Conservation (phyloP, 75 land plant species). For the Pinus tabuliformis region DNA sequence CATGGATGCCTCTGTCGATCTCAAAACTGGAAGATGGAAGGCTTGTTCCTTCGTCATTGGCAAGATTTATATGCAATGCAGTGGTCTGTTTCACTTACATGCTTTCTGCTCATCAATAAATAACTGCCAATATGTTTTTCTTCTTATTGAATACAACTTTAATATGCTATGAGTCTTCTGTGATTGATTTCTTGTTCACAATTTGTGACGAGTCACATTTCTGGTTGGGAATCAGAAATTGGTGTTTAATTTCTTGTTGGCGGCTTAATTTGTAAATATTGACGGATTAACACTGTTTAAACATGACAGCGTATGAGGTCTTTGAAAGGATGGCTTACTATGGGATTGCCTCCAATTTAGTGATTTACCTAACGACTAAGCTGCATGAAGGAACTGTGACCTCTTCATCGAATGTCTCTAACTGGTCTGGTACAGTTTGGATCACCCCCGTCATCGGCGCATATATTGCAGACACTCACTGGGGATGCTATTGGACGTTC, state of each 20-base stretch:
- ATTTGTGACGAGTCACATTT: too few species aligned
- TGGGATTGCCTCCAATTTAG: constrained; percentile 62
- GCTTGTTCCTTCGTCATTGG: too few species aligned
- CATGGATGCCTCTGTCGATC: too few species aligned
- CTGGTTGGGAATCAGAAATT: too few species aligned
- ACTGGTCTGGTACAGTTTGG: constrained; percentile 31
- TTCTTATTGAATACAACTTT: too few species aligned
- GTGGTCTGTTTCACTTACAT: background rate
- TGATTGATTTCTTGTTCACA: too few species aligned
- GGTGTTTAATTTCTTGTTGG: too few species aligned
- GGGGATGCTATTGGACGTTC: constrained; percentile 33
- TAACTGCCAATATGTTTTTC: too few species aligned
- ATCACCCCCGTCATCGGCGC: constrained; percentile 34
- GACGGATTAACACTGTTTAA: too few species aligned
- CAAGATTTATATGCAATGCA: background rate
- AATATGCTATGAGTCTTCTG: too few species aligned
- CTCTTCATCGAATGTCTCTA: constrained; percentile 25
- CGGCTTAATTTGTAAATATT: too few species aligned
- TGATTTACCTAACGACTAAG: constrained; percentile 53
- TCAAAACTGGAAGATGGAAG: constrained; percentile 46
- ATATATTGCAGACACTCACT: constrained; percentile 29
- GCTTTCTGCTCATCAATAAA: too few species aligned
- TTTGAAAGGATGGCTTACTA: constrained; percentile 77
- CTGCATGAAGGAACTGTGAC: constrained; percentile 58
- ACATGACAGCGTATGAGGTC: constrained; percentile 55